These are phyloP conservation scores for Aspergillus persii DNA, from an alignment of 2,329 filamentous ascomycete species.

Conservation along the genomic window DNA sequence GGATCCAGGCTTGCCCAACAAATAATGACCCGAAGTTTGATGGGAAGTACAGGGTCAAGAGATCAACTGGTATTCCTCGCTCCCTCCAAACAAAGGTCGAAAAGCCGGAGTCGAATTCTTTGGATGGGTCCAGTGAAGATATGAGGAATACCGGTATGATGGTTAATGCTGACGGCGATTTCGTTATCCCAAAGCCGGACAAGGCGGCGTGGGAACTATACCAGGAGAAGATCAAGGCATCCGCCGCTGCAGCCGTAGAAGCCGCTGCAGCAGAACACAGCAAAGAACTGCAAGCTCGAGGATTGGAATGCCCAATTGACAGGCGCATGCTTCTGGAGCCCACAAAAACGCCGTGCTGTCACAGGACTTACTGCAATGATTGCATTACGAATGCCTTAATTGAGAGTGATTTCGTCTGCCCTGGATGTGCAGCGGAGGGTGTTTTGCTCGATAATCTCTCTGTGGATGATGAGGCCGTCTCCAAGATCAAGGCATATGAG, in stretches of 20 bases:
- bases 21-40: constrained; percentile 97
- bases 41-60: constrained; percentile 87
- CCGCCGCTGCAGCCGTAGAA: constrained; percentile 76
- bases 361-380: constrained; percentile 98
- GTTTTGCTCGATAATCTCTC: constrained; percentile 90
- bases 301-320: constrained; percentile 92
- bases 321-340: constrained; percentile 97
- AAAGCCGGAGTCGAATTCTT: constrained; percentile 73
- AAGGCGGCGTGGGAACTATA: constrained; percentile 96
- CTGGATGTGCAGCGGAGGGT: constrained; percentile 83
- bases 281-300: constrained; percentile 83
- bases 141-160: constrained; percentile 85
- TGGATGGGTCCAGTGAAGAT: constrained; percentile 75
- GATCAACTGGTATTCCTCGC: constrained; percentile 92
- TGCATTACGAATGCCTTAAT: constrained; percentile 99
- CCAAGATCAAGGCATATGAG: constrained; percentile 75
- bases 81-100: constrained; percentile 95
- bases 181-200: constrained; percentile 93
- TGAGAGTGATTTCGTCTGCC: constrained; percentile 96
- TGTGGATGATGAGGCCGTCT: constrained; percentile 72
- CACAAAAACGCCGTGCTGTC: constrained; percentile 98
- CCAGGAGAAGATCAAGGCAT: constrained; percentile 87
- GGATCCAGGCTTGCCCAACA: constrained; percentile 98
- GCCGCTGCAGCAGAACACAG: constrained; percentile 73
- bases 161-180: constrained; percentile 96